phyloP scores from a whole-genome alignment of 2,329 filamentous ascomycete species.

The Metarhizium guizhouense region DNA sequence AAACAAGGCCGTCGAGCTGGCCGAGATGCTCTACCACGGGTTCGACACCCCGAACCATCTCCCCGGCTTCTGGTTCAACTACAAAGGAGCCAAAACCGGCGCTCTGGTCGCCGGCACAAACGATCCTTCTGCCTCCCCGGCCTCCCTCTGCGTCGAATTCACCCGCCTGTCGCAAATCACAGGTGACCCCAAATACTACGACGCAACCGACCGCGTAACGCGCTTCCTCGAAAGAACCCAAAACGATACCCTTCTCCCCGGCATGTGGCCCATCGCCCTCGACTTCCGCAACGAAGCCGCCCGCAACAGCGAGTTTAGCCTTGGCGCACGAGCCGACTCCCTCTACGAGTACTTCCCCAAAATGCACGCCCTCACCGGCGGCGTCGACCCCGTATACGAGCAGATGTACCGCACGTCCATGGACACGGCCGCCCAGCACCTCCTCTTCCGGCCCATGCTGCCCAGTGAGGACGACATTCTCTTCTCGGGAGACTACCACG shows the following conservation, averaged over 20 bases:
- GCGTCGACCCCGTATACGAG: constrained; percentile 48
- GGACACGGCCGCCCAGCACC: constrained; percentile 48
- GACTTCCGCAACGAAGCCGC: constrained; percentile 37
- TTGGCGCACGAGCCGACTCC: constrained; percentile 45
- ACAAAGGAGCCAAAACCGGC: constrained; percentile 14
- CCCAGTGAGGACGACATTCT: constrained; percentile 53
- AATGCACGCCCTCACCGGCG: constrained; percentile 57
- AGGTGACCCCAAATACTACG: constrained; percentile 60
- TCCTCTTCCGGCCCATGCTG: constrained; percentile 63
- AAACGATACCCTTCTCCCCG: constrained; percentile 56
- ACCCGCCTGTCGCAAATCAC: constrained; percentile 63
- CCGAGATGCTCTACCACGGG: constrained; percentile 42
- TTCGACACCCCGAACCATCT: constrained; percentile 43
- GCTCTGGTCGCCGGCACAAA: constrained; percentile 51
- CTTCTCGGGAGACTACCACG: constrained; percentile 37
- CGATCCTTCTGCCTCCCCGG: constrained; percentile 39
- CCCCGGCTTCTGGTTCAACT: constrained; percentile 25
- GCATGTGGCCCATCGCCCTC: constrained; percentile 62
- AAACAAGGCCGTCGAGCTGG: constrained; percentile 38
- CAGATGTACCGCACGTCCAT: constrained; percentile 55
- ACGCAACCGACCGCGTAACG: constrained; percentile 62
- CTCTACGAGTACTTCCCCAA: constrained; percentile 53
- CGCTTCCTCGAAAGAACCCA: constrained; percentile 58
- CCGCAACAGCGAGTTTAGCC: constrained; percentile 29
- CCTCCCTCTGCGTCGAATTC: constrained; percentile 46